Conservation (phyloP, 345 rosid species). For the Gossypium rotundifolium region DNA sequence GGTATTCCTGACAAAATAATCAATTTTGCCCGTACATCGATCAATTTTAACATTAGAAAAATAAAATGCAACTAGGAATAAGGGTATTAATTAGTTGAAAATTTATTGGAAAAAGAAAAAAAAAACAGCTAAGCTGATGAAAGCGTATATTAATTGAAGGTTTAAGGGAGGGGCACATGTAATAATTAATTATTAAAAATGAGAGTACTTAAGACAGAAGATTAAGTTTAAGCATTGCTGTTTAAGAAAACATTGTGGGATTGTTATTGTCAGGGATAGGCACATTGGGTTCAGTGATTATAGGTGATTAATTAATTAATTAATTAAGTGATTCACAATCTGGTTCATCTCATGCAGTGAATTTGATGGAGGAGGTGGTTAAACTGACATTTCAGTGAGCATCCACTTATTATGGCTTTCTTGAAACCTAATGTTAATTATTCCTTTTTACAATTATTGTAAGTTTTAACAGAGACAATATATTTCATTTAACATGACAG, state of each 20-base stretch:
- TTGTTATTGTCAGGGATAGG: constrained; percentile 1
- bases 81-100: not conserved
- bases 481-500: not conserved
- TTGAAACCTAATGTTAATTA: not conserved
- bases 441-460: constrained; percentile 3
- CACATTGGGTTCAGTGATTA: constrained; percentile 43
- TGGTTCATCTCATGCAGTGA: not conserved
- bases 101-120: not conserved
- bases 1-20: too few species aligned
- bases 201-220: constrained; percentile 34
- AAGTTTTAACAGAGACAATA: not conserved
- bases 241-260: constrained; percentile 10
- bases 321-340: constrained; percentile 31
- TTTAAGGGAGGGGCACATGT: not conserved
- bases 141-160: not conserved
- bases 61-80: not conserved
- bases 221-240: constrained; percentile 28
- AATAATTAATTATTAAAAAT: not conserved
- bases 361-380: constrained; percentile 4
- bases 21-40: fast-evolving
- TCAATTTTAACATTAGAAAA: not conserved
- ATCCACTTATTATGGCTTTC: constrained; percentile 7
- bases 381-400: not conserved
- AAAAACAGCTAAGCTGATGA: not conserved
- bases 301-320: constrained; percentile 34